phyloP scores from a whole-genome alignment of 169 alveolate species.

The Fabrea salina region DNA sequence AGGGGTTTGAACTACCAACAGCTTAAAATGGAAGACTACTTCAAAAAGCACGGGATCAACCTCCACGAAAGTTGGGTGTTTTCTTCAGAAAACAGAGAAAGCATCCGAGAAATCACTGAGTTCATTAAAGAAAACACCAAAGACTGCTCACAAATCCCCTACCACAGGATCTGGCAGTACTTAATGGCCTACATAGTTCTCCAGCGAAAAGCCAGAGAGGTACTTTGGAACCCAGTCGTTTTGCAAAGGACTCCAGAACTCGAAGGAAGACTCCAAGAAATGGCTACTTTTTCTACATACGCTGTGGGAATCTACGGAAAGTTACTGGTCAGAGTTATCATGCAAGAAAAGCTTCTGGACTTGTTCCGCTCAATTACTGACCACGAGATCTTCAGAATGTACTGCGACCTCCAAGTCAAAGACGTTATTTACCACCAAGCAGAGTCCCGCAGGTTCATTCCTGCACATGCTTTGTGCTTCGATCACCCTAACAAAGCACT shows the following conservation, averaged over 20 bases:
- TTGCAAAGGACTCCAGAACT: background rate
- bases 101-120: background rate
- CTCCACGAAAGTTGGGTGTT: conserved; percentile 7
- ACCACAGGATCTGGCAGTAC: background rate
- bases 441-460: background rate
- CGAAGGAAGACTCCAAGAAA: background rate
- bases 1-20: conserved; percentile 15
- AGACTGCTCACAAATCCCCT: background rate
- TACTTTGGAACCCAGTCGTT: background rate
- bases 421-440: background rate
- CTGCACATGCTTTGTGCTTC: background rate
- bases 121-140: background rate
- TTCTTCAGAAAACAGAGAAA: conserved; percentile 19
- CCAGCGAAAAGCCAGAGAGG: conserved; percentile 8
- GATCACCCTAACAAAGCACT: background rate
- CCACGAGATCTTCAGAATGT: background rate
- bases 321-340: background rate
- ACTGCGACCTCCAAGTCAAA: background rate
- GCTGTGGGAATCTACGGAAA: conserved; percentile 29
- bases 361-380: conserved; percentile 1
- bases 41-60: background rate
- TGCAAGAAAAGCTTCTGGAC: background rate
- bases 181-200: background rate
- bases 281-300: background rate
- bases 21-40: background rate